These are phyloP conservation scores for Pseudogymnoascus sp. DNA, from an alignment of 2,329 filamentous ascomycete species.

Conservation along the genomic window DNA sequence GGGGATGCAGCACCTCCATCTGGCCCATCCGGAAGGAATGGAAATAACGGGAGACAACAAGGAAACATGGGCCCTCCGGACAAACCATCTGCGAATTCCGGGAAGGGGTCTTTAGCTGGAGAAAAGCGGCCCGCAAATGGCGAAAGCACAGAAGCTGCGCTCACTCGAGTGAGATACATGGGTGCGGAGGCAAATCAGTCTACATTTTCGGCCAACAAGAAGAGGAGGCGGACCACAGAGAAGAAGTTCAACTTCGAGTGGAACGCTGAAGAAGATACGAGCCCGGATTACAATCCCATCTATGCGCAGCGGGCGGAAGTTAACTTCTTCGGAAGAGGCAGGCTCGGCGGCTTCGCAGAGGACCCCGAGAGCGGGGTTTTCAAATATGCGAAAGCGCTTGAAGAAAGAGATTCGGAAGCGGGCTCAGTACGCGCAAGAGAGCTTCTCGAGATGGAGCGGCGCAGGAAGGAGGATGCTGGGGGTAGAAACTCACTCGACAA, in stretches of 20 bases:
- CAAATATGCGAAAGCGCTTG: constrained; percentile 61
- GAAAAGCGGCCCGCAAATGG: constrained; percentile 31
- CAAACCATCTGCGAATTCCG: constrained; percentile 20
- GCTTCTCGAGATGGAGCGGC: constrained; percentile 77
- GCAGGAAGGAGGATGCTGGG: constrained; percentile 64
- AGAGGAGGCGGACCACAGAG: constrained; percentile 83
- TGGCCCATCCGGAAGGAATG: constrained; percentile 39
- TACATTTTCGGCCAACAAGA: constrained; percentile 92
- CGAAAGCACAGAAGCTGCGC: constrained; percentile 63
- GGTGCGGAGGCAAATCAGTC: constrained; percentile 81
- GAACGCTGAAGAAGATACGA: constrained; percentile 93
- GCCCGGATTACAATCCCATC: constrained; percentile 71
- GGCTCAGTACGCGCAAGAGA: constrained; percentile 70
- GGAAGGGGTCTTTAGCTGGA: constrained; percentile 29
- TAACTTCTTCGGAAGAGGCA: constrained; percentile 63
- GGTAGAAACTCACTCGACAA: constrained; percentile 73
- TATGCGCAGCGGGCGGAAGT: constrained; percentile 63
- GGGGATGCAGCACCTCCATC: constrained; percentile 35
- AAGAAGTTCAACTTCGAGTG: constrained; percentile 99
- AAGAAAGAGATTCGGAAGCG: constrained; percentile 67
- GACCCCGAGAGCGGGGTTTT: constrained; percentile 48
- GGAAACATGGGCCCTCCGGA: constrained; percentile 25
- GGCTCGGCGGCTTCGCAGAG: constrained; percentile 59
- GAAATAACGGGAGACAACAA: constrained; percentile 19
- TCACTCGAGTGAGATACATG: constrained; percentile 80